Percentiles rank a stretch among this genome's conserved stretches.
phyloP scores from a whole-genome alignment of 345 rosid species.

The Citrus sp. region DNA sequence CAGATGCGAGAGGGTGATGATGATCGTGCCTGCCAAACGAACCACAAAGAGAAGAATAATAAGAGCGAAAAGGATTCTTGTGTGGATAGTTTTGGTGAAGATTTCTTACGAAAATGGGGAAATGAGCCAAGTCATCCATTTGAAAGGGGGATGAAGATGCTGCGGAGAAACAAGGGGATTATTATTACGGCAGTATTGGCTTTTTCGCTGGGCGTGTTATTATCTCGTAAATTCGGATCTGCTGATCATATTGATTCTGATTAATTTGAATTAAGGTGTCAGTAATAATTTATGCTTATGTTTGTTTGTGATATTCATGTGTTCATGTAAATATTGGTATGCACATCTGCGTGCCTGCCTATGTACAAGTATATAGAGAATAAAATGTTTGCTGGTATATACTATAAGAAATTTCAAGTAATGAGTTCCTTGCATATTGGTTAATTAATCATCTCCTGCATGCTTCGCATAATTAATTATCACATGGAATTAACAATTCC shows the following conservation, averaged over 20 bases:
- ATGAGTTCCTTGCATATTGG: background rate
- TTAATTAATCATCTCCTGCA: no score
- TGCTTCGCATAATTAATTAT: no score
- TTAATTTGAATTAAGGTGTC: background rate
- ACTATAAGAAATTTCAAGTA: background rate
- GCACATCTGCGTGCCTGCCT: background rate
- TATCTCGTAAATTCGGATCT: constrained; percentile 18
- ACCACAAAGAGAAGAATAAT: background rate
- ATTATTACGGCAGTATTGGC: constrained; percentile 33
- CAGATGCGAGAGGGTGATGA: background rate
- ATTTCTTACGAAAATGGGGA: constrained; percentile 19
- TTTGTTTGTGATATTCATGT: background rate
- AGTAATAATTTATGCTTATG: background rate
- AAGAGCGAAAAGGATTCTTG: background rate
- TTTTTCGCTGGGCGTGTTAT: constrained; percentile 35
- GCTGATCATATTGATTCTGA: background rate
- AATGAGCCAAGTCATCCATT: background rate
- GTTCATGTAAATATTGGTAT: background rate
- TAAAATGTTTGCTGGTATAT: background rate
- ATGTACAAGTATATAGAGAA: background rate
- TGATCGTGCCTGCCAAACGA: background rate
- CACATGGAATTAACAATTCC: background rate
- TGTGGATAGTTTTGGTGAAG: constrained; percentile 3
- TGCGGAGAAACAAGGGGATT: constrained; percentile 26
- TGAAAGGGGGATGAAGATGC: constrained; percentile 16